A percentile compares a stretch with the other conserved stretches of the same genome.
phyloP scores from a whole-genome alignment of 345 rosid genomes.

The Brassica incana region DNA sequence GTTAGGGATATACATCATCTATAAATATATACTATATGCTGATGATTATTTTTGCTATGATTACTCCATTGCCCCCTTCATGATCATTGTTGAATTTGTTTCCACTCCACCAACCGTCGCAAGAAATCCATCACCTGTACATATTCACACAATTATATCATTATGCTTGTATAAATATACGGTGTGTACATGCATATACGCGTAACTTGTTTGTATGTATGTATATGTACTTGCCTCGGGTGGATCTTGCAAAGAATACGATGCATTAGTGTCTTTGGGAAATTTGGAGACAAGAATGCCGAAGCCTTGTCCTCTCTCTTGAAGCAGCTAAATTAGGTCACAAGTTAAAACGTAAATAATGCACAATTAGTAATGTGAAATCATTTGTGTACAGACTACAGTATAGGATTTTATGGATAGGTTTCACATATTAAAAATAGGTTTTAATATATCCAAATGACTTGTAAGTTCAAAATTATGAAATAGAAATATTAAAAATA shows the following conservation, averaged over 20 bases:
- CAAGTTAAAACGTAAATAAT: neutral
- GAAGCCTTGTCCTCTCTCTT: slow-evolving; percentile 79
- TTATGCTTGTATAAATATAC: neutral
- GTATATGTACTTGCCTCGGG: slow-evolving; percentile 43
- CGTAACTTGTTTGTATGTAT: neutral
- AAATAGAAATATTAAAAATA: neutral
- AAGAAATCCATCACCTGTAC: slow-evolving; percentile 68
- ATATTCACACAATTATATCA: neutral
- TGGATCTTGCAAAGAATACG: slow-evolving; percentile 86
- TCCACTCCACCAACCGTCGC: slow-evolving; percentile 63
- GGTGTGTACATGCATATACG: neutral
- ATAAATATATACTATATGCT: slow-evolving; percentile 17
- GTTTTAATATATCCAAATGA: neutral
- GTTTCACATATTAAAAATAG: neutral
- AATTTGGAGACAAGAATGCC: slow-evolving; percentile 90
- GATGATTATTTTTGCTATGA: neutral
- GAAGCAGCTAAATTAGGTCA: slow-evolving; percentile 51
- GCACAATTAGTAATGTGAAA: slow-evolving; percentile 1
- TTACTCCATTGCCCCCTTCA: neutral
- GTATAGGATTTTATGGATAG: too few relatives aligned
- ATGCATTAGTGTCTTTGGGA: slow-evolving; percentile 88
- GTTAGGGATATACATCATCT: slow-evolving; percentile 25
- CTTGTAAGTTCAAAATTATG: neutral
- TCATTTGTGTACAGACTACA: neutral
- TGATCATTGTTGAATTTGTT: slow-evolving; percentile 37